Evolutionary conservation across 331 rosid species (phyloP).

Genomic region (Arachis monticola): DNA sequence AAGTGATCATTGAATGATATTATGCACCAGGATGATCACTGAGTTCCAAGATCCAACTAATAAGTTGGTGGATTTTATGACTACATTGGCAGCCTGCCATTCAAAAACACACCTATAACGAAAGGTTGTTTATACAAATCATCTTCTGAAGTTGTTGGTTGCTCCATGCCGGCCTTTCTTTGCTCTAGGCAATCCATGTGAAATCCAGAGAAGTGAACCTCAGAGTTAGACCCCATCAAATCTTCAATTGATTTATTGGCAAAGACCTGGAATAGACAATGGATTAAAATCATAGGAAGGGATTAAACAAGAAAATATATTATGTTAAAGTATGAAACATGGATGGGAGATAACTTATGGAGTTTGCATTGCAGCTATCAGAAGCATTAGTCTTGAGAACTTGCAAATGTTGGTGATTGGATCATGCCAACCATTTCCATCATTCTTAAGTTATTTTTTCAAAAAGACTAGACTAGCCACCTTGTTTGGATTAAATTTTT

Average conservation of each 20-base stretch:
- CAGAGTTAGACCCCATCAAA: constrained; percentile 73
- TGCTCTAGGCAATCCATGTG: constrained; percentile 66
- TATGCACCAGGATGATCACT: not conserved
- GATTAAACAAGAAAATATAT: not conserved
- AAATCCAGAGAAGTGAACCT: constrained; percentile 88
- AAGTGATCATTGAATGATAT: not conserved
- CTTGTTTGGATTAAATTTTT: not conserved
- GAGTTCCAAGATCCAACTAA: constrained; percentile 16
- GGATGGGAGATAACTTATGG: not conserved
- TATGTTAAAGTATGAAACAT: not conserved
- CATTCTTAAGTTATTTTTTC: not conserved
- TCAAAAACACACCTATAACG: constrained; percentile 75
- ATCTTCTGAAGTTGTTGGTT: constrained; percentile 61
- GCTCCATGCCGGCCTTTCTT: constrained; percentile 52
- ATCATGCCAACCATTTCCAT: constrained; percentile 26
- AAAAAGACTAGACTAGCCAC: not conserved
- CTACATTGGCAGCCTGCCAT: not conserved
- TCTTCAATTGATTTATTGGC: constrained; percentile 63
- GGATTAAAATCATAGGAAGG: constrained; percentile 9
- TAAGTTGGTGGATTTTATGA: constrained; percentile 10
- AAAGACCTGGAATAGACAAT: constrained; percentile 40
- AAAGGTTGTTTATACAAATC: constrained; percentile 83
- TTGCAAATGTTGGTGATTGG: constrained; percentile 8
- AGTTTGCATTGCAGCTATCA: not conserved
- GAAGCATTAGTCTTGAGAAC: not conserved